A percentile compares a stretch with the other conserved stretches of the same genome.
Evolutionary conservation across 805 yeast genomes (phyloP).

Genomic region (Zygosaccharomyces gambellarensis): DNA sequence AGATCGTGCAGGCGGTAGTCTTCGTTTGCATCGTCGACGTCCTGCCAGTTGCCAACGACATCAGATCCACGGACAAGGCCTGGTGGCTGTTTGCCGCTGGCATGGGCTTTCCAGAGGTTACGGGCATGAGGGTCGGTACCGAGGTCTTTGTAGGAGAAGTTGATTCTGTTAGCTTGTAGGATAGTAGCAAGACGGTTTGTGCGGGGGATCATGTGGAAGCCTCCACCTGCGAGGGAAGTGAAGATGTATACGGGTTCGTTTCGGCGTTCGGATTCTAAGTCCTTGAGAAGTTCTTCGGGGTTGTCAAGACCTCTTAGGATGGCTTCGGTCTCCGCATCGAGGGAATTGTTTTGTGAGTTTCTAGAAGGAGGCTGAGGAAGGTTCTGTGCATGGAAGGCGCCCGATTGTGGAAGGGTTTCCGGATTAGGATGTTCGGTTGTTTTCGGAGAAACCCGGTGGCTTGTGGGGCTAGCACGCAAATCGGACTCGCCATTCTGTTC

Average conservation of each 20-base stretch:
- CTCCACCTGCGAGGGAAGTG: constrained; percentile 84
- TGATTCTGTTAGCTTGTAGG: constrained; percentile 65
- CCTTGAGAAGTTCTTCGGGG: constrained; percentile 21
- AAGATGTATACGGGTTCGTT: constrained; percentile 66
- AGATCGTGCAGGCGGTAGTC: constrained; percentile 60
- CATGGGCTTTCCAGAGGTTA: constrained; percentile 72
- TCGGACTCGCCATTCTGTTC: neutral
- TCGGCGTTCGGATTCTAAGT: constrained; percentile 28
- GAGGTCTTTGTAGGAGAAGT: constrained; percentile 65
- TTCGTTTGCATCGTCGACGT: constrained; percentile 82
- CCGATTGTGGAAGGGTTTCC: too few relatives aligned
- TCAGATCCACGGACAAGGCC: constrained; percentile 84
- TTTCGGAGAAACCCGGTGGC: too few relatives aligned
- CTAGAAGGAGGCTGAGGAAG: neutral
- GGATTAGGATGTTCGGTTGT: too few relatives aligned
- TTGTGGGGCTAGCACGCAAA: too few relatives aligned
- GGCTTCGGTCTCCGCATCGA: constrained; percentile 30
- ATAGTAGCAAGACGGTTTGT: constrained; percentile 75
- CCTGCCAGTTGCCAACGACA: constrained; percentile 79
- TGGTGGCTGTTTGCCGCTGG: constrained; percentile 71
- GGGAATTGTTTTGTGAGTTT: neutral
- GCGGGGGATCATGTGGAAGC: constrained; percentile 69
- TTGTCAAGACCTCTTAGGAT: constrained; percentile 27
- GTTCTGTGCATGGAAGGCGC: neutral
- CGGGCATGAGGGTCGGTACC: constrained; percentile 88